Evolutionary conservation across 2,329 filamentous ascomycete species (phyloP).

Genomic region (Eutypella sp.): DNA sequence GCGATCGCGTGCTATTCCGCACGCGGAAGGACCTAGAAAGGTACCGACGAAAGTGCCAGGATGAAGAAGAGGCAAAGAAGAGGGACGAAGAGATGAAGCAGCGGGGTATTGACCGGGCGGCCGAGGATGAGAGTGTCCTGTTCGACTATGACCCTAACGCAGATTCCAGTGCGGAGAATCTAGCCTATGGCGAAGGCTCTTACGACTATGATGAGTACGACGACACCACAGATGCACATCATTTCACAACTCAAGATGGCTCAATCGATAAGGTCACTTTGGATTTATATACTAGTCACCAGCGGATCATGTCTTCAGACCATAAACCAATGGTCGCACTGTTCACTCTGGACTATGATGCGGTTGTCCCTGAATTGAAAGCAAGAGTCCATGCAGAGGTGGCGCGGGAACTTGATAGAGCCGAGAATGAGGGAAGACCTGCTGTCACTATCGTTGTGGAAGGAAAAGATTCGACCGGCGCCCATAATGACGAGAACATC

Average conservation of each 20-base stretch:
- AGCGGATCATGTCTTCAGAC: slow-evolving; percentile 85
- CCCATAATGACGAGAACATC: slow-evolving; percentile 29
- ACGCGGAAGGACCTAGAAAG: slow-evolving; percentile 65
- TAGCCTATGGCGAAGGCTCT: slow-evolving; percentile 29
- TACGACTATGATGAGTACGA: slow-evolving; percentile 59
- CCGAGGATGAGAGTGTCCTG: slow-evolving; percentile 74
- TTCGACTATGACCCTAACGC: slow-evolving; percentile 87
- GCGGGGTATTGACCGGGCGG: slow-evolving; percentile 67
- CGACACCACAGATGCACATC: slow-evolving; percentile 41
- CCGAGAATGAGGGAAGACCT: slow-evolving; percentile 85
- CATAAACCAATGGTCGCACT: slow-evolving; percentile 87
- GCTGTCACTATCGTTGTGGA: slow-evolving; percentile 80
- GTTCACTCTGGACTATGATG: slow-evolving; percentile 81
- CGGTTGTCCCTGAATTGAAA: slow-evolving; percentile 79
- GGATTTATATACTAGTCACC: slow-evolving; percentile 78
- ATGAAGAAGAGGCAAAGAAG: slow-evolving; percentile 62
- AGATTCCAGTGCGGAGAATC: slow-evolving; percentile 51
- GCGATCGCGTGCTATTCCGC: slow-evolving; percentile 85
- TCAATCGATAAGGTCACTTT: slow-evolving; percentile 50
- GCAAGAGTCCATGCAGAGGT: slow-evolving; percentile 81
- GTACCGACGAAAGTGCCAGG: slow-evolving; percentile 56
- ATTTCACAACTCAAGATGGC: slow-evolving; percentile 53
- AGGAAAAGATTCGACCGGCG: slow-evolving; percentile 32
- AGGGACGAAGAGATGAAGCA: slow-evolving; percentile 83
- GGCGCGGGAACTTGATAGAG: slow-evolving; percentile 79